phyloP scores from a whole-genome alignment of 2,329 filamentous ascomycete species.

The Madurella fahalii region DNA sequence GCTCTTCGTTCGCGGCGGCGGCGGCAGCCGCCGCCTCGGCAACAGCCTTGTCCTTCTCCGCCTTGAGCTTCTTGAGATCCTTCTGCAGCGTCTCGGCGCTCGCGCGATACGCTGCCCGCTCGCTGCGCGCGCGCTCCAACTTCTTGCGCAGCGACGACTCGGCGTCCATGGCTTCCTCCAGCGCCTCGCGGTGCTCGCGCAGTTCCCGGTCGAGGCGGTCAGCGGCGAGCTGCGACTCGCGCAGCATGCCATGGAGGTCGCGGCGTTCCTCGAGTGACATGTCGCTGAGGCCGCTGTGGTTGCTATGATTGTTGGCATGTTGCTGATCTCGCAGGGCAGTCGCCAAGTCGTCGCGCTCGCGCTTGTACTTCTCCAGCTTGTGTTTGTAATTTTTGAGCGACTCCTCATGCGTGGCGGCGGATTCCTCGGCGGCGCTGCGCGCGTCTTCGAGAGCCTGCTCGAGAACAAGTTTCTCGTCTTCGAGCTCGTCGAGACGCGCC shows the following conservation, averaged over 20 bases:
- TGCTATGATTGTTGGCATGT: conserved; percentile 18
- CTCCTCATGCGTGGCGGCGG: conserved; percentile 40
- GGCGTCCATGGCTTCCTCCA: conserved; percentile 53
- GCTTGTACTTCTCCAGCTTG: conserved; percentile 49
- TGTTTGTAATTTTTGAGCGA: conserved; percentile 42
- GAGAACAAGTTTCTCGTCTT: conserved; percentile 55
- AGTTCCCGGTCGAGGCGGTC: conserved; percentile 71
- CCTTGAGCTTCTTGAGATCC: conserved; percentile 46
- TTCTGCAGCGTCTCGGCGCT: conserved; percentile 52
- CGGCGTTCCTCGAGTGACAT: conserved; percentile 51
- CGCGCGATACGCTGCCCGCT: conserved; percentile 54
- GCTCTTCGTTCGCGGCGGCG: conserved; percentile 26
- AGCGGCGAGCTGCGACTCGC: conserved; percentile 58
- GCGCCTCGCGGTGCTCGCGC: conserved; percentile 61
- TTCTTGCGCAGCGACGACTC: conserved; percentile 61
- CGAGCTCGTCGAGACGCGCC: conserved; percentile 51
- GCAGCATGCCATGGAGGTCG: conserved; percentile 57
- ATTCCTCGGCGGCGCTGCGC: conserved; percentile 48
- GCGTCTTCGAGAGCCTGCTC: conserved; percentile 57
- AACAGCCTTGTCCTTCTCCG: conserved; percentile 36
- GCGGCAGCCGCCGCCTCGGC: conserved; percentile 36
- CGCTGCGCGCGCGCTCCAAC: conserved; percentile 64
- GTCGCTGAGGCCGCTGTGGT: conserved; percentile 34
- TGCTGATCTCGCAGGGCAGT: conserved; percentile 33
- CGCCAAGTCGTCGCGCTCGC: conserved; percentile 42